Evolutionary conservation across 306 rosid species (phyloP), one percentile per base, ranked within the genome.

Genomic region (Cicer chorassanicum): DNA sequence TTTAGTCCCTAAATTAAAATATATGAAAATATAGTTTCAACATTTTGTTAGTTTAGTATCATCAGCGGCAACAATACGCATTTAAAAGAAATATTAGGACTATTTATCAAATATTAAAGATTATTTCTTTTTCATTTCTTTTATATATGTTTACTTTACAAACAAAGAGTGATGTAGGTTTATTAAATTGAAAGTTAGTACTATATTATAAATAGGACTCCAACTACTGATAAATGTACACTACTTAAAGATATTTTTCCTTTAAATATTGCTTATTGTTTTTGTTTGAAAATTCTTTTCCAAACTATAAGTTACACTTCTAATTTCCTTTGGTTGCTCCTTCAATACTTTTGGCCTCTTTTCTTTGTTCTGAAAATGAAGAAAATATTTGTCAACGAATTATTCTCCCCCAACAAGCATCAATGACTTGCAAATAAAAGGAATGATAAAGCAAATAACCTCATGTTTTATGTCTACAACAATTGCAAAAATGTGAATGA

Each of bases 371-470:
- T 63, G 7, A 84, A 84, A 74, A 84, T 84, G 84, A 84, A 39
- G 51, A 83, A 21, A 68, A 54, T 71, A 13, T 1, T 84, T 0
- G 34, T 6, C 49, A 12, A 50, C 2, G 73, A 80, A 2, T 21
- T 84, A 43, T 34, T 84, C 6, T 81, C 66, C 1, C 75, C 80
- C 0, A 18, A 63, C 0, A 79, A 15, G 19, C 74, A 73, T 42
- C 44, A 18, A 0, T 76, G 84, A 16, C 84, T 83, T 24, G 69
- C 65, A 2, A 18, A 16, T 16, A 16, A 85, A 56, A 82, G 93
- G 18, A 72, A 14, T 0, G 68, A 70, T 42, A 89, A 85, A 67
- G 86, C 88, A 1, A 70, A 83, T 57, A 79, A 81, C 53, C 82
- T 85, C 5, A 53, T 88, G 10, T 73, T 65, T 1, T 81, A 78